Conservation (phyloP, 495 filamentous ascomycete genomes). For the Corynascus novoguineensis region DNA sequence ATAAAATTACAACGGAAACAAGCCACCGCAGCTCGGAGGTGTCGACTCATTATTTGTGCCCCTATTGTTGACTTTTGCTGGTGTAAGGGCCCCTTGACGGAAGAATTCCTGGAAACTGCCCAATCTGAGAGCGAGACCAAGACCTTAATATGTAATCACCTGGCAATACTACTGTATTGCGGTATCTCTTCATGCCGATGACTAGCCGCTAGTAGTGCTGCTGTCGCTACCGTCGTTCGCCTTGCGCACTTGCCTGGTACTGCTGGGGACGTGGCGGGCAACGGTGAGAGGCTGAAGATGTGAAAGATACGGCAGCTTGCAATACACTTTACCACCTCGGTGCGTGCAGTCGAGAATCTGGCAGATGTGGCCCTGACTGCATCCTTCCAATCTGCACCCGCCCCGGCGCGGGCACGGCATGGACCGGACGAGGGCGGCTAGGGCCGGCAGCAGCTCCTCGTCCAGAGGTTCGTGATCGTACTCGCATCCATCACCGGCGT, state of each 20-base stretch:
- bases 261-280: not conserved
- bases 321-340: slow-evolving; percentile 13
- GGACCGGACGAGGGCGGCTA: slow-evolving; percentile 8
- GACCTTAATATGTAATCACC: too few relatives aligned
- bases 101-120: too few relatives aligned
- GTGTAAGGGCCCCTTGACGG: too few relatives aligned
- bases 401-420: slow-evolving; percentile 8
- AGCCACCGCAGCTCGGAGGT: too few relatives aligned
- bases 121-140: too few relatives aligned
- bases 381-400: not conserved
- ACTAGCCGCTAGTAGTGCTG: not conserved
- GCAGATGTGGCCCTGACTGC: slow-evolving; percentile 10
- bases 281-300: not conserved
- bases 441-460: not conserved
- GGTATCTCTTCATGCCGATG: not conserved
- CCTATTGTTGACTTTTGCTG: too few relatives aligned
- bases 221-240: not conserved
- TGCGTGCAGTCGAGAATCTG: slow-evolving; percentile 11
- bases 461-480: slow-evolving; percentile 13
- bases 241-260: not conserved
- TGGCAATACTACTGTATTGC: not conserved
- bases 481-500: slow-evolving; percentile 7
- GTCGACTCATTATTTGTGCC: too few relatives aligned
- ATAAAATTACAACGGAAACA: too few relatives aligned
- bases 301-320: not conserved